Conservation (phyloP, 176 grass and related monocot species). For the Phragmites australis region DNA sequence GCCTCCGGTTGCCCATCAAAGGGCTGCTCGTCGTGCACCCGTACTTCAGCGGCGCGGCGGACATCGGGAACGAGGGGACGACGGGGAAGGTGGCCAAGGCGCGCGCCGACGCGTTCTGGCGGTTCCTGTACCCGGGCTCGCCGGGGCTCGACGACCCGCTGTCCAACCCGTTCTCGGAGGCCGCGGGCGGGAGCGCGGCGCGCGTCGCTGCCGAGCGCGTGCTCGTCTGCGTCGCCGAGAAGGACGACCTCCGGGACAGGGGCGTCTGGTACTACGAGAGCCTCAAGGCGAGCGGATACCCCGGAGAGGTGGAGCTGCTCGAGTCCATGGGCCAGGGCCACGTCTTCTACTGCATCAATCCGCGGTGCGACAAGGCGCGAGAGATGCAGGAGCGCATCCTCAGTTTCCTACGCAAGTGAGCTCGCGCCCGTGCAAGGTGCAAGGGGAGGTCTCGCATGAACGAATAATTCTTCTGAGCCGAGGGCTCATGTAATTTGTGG, state of each 20-base stretch:
- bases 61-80: conserved; percentile 49
- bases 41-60: conserved; percentile 70
- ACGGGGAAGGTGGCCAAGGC: conserved; percentile 46
- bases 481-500: not conserved
- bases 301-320: conserved; percentile 59
- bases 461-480: too few relatives aligned
- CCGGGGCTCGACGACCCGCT: conserved; percentile 69
- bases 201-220: conserved; percentile 55
- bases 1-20: conserved; percentile 28
- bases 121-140: conserved; percentile 60
- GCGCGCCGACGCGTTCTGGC: conserved; percentile 51
- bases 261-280: conserved; percentile 75
- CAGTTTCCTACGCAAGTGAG: conserved; percentile 51
- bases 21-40: conserved; percentile 63
- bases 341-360: conserved; percentile 60
- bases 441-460: too few relatives aligned
- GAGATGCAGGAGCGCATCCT: conserved; percentile 53
- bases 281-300: conserved; percentile 58
- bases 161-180: conserved; percentile 67
- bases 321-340: conserved; percentile 62
- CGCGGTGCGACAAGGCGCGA: conserved; percentile 36
- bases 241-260: conserved; percentile 68
- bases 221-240: conserved; percentile 74
- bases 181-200: conserved; percentile 49
- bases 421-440: too few relatives aligned